Evolutionary conservation across 2,329 filamentous ascomycete genomes (phyloP), one percentile per base, ranked within the genome.

Genomic region (Diaporthe sp.): DNA sequence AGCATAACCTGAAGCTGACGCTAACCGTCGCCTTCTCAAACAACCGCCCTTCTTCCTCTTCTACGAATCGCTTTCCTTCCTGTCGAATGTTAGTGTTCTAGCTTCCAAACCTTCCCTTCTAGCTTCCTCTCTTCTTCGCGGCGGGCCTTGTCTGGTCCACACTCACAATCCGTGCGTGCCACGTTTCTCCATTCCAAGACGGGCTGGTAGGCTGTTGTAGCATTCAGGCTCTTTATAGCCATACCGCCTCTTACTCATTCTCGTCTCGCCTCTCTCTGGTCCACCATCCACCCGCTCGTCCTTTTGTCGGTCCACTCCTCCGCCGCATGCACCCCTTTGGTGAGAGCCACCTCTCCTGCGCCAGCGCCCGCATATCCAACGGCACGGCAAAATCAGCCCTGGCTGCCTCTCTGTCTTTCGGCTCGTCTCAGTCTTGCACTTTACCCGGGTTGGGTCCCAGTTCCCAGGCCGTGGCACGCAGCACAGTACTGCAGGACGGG

Each of bases 151-250:
- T 67, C 25, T 52, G 64, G 45, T 67, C 64, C 64, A 67, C 61
- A 38, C 35, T 13, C 45, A 67, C 22, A 67, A 67, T 67, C 64
- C 64, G 45, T 38, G 64, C 64, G 64, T 68, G 64, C 47, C 64
- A 54, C 33, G 64, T 68, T 54, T 38, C 64, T 68, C 45, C 45
- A 68, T 68, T 68, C 64, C 64, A 68, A 54, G 64, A 52, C 64
- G 64, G 64, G 64, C 64, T 64, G 40, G 25, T n/a, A n/a, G 40
- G n/a, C 40, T 47, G 40, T 17, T 64, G 60, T 64, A 64, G n/a
- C 72, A 54, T 22, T 50, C 66, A 73, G 42, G 66, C 75, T 72
- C 74, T 74, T 68, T 61, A 47, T 61, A 58, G 42, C 71, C 55
- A 57, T 66, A 66, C 47, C 71, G 47, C 74, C 58, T 60, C 64